phyloP scores from a whole-genome alignment of 1,284 basidiomycete genomes.

The Pseudozyma hubeiensis region DNA sequence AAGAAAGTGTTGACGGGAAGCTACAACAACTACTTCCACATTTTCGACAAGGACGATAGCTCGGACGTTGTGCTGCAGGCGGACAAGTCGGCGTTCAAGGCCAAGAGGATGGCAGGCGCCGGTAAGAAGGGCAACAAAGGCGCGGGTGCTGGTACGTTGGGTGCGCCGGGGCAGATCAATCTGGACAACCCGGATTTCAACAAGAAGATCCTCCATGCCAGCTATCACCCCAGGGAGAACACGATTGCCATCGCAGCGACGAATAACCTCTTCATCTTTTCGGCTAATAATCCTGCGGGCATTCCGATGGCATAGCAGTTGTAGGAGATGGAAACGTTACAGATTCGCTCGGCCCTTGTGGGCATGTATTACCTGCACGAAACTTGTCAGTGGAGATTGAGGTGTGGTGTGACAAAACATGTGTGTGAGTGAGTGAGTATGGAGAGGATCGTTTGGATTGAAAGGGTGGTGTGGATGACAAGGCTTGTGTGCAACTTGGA shows the following conservation, averaged over 20 bases:
- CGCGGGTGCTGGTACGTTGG: slow-evolving; percentile 76
- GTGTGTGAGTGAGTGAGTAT: no score
- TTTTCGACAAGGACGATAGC: slow-evolving; percentile 92
- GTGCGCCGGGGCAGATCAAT: slow-evolving; percentile 71
- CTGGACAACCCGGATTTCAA: slow-evolving; percentile 76
- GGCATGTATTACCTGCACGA: no score
- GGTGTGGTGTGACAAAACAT: no score
- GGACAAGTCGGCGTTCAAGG: slow-evolving; percentile 99
- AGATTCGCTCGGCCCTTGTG: no score
- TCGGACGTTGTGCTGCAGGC: slow-evolving; percentile 95
- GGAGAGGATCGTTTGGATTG: no score
- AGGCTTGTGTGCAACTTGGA: no score
- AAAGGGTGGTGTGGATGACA: no score
- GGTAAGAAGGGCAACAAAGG: slow-evolving; percentile 78
- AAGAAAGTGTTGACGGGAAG: slow-evolving; percentile 79
- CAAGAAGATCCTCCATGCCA: slow-evolving; percentile 90
- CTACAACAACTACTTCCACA: slow-evolving; percentile 99
- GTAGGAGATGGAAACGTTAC: no score
- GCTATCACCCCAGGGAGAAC: slow-evolving; percentile 97
- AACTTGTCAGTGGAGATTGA: no score
- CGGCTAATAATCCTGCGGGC: slow-evolving; percentile 69
- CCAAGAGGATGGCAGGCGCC: slow-evolving; percentile 84
- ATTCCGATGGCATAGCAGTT: slow-evolving; percentile 40
- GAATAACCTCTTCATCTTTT: slow-evolving; percentile 72
- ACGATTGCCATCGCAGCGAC: slow-evolving; percentile 77